A percentile compares a stretch with the other conserved stretches of the same genome.
Conservation (phyloP, 2,329 filamentous ascomycete species). For the Fulvia fulva region DNA sequence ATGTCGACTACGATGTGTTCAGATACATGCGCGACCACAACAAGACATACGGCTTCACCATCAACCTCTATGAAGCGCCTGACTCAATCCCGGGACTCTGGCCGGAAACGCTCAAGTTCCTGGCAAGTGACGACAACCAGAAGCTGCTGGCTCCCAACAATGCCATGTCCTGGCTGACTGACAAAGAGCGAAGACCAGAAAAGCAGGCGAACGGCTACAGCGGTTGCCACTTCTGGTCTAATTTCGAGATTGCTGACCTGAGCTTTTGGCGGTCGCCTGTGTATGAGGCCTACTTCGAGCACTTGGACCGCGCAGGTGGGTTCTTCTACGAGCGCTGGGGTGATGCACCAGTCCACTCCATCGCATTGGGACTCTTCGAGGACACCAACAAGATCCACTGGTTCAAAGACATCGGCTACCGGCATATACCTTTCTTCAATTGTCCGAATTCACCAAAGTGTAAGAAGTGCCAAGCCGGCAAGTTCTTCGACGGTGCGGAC, state of each 20-base stretch:
- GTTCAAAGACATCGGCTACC: constrained; percentile 99
- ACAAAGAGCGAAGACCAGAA: constrained; percentile 71
- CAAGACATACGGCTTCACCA: constrained; percentile 98
- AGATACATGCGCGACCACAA: constrained; percentile 97
- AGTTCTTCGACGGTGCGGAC: constrained; percentile 81
- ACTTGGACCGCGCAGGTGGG: constrained; percentile 86
- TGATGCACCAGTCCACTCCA: constrained; percentile 93
- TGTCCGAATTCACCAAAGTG: constrained; percentile 97
- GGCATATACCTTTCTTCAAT: constrained; percentile 98
- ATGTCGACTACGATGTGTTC: constrained; percentile 97
- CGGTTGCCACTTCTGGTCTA: constrained; percentile 98
- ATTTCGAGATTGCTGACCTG: constrained; percentile 95
- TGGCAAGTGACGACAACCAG: constrained; percentile 61
- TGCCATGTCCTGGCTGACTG: constrained; percentile 82
- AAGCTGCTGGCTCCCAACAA: constrained; percentile 79
- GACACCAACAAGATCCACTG: constrained; percentile 81
- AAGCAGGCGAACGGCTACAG: constrained; percentile 84
- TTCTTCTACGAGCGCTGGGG: constrained; percentile 99
- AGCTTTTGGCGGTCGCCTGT: constrained; percentile 84
- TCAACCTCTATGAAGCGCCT: constrained; percentile 91
- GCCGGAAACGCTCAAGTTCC: constrained; percentile 92
- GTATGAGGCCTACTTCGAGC: constrained; percentile 95
- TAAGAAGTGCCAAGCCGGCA: constrained; percentile 77
- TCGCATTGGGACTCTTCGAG: constrained; percentile 87
- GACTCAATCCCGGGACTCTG: constrained; percentile 82